Base-by-base conservation (phyloP, 139 green algal genomes). In the Volvox reticuliferus region DNA sequence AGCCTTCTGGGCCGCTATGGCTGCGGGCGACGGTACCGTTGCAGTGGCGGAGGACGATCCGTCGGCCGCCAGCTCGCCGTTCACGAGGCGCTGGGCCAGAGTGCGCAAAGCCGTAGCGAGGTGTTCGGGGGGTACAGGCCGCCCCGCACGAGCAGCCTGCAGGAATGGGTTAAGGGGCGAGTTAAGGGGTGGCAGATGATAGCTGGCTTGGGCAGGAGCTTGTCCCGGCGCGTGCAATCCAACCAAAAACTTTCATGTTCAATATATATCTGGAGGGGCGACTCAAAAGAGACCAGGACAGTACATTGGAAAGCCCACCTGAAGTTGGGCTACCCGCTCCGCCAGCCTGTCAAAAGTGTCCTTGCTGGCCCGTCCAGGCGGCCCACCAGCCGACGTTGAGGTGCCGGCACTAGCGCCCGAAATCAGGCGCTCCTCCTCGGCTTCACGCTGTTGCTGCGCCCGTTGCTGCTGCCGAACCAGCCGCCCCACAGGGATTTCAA, bases 331-430 rank as follows among this genome's bases (percentile, higher is more conserved):
- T 26, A 88, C 89, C 20, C 80, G 68, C 82, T 89, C 91, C 68
- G 91, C 87, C 62, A 91, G 76, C 32, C 76, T 62, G 87, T 91
- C 87, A 50, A 91, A 91, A 17, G 76, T 88, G 71, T 77, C 89
- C 86, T 89, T 93, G 67, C 68, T 68, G 67, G 22, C 61, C 69
- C 79, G 68, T 44, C 28, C 67, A 67, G 67, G 22, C 50, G 44
- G 5, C 44, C 44, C 44, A 14, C 5, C 44, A 55, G 68, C n/a
- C 35, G 21, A 32, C 6, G 36, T 21, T 2, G 32, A 88, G n/a
- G 21, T 77, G 28, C 68, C 83, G n/a, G 50, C 78, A n/a, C 17
- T 67, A 2, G 63, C 35, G 19, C 75, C 69, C n/a, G 71, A 67
- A 26, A 30, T n/a, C 71, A 68, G 61, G 37, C 87, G 87, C 87